Evolutionary conservation across 768 basidiomycete genomes (phyloP), one percentile per base, ranked within the genome.

Genomic region (Paxillus involutus): DNA sequence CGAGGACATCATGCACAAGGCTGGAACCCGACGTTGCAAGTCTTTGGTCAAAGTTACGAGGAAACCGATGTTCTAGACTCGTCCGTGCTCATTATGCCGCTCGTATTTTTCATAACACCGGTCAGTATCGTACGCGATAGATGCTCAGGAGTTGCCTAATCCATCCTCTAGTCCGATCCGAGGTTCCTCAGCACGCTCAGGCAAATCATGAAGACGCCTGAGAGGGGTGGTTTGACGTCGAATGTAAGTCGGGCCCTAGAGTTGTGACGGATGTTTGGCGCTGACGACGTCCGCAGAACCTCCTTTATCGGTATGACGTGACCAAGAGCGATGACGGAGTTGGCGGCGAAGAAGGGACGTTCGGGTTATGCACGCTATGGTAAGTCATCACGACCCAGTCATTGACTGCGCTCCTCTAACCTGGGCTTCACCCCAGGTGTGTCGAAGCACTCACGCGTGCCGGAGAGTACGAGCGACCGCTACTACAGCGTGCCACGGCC

Each of bases 311-410:
- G 8, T 98, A 98, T 69, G 93, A 98, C 65, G 86, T 89, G 12
- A 73, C 69, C 24, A 89, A 89, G 67, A 85, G 91, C 0, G 87
- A 90, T 53, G 96, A 98, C 62, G 96, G 96, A 7, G 93, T 98
- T 12, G 95, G 96, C 2, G 94, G 95, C 1, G 92, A 96, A 59
- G 95, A 97, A 71, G 95, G 95, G 2, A 94, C 91, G 0, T 97
- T 98, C 73, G 92, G 91, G 56, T 75, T 98, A 44, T 94, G 92
- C 63, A 91, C 89, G 0, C 69, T 92, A 7, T 92, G 89, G 90
- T 88, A 48, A 6, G 75, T 68, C 51, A 44, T 17, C 24, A 10
- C 8, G 6, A 29, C 49, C 16, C 14, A 2, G 13, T 14, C 47
- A 14, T 48, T 14, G 19, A 4, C 29, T 29, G 6, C 21, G 14